These are phyloP conservation scores for Rhododendron williamsianum DNA, from an alignment of 148 eudicot species.

Conservation along the genomic window DNA sequence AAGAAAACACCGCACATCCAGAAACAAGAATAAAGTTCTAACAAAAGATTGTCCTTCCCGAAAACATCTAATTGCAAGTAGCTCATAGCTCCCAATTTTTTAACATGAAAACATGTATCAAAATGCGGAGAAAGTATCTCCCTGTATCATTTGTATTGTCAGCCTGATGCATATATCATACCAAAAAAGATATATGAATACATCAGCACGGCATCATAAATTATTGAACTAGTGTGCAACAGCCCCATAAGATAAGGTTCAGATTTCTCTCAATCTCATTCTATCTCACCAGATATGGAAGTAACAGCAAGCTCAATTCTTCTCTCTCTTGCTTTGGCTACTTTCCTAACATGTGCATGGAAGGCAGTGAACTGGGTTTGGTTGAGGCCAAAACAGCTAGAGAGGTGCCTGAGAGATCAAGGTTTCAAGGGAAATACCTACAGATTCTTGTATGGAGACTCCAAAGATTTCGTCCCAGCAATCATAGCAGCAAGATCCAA, in stretches of 20 bases:
- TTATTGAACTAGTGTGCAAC: too few relatives aligned
- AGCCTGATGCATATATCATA: too few relatives aligned
- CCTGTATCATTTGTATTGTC: too few relatives aligned
- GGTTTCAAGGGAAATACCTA: conserved; percentile 33
- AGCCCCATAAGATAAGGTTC: neutral
- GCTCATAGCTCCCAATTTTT: neutral
- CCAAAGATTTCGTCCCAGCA: conserved; percentile 12
- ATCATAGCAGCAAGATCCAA: neutral
- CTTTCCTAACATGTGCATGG: conserved; percentile 5
- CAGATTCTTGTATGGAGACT: conserved; percentile 28
- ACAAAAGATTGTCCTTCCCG: neutral
- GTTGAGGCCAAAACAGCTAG: conserved; percentile 28
- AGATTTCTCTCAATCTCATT: neutral
- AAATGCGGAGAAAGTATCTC: neutral
- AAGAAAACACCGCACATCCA: neutral
- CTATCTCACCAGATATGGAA: conserved; percentile 8
- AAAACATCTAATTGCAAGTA: neutral
- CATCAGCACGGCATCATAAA: neutral
- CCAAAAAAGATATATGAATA: too few relatives aligned
- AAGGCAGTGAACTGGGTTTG: conserved; percentile 22
- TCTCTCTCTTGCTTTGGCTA: conserved; percentile 7
- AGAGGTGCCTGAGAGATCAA: conserved; percentile 26
- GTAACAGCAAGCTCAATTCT: neutral
- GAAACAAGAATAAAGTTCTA: too few relatives aligned
- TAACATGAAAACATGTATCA: neutral